phyloP scores from a whole-genome alignment of 176 grass and related monocot species.

The Melocanna baccifera region DNA sequence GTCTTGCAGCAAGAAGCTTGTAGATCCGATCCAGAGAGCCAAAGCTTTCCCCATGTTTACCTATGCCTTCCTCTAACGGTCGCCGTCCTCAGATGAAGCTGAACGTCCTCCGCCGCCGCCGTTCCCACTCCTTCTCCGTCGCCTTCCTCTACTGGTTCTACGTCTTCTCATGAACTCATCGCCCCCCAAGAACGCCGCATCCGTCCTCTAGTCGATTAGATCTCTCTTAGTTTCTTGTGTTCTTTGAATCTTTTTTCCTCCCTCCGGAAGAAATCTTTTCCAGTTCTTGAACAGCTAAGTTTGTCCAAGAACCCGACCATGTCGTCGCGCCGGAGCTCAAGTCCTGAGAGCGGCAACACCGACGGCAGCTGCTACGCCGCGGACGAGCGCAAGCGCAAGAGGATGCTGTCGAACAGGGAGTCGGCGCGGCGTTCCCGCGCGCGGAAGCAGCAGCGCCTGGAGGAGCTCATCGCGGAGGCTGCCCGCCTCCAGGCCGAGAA shows the following conservation, averaged over 20 bases:
- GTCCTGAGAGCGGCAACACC: conserved; percentile 41
- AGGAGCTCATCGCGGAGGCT: conserved; percentile 50
- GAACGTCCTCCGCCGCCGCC: conserved; percentile 39
- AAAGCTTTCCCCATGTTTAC: conserved; percentile 30
- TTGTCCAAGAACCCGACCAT: conserved; percentile 3
- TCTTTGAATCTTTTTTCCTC: background rate
- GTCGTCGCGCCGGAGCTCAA: conserved; percentile 48
- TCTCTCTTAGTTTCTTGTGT: background rate
- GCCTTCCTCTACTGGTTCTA: conserved; percentile 88
- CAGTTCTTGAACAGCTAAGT: background rate
- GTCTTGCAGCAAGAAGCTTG: background rate
- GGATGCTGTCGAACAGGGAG: conserved; percentile 83
- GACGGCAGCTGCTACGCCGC: background rate
- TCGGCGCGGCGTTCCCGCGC: conserved; percentile 61
- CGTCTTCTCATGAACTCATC: conserved; percentile 68
- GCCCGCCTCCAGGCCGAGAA: conserved; percentile 53
- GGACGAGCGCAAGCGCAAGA: conserved; percentile 71
- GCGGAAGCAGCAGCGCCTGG: conserved; percentile 65
- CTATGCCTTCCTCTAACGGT: conserved; percentile 38
- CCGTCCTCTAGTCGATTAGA: conserved; percentile 7
- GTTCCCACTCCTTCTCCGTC: conserved; percentile 75
- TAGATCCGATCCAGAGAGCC: conserved; percentile 3
- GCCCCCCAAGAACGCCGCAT: background rate
- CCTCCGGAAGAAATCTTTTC: background rate
- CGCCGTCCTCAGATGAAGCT: conserved; percentile 52